These are phyloP conservation scores for Nitzschia sp. DNA, from an alignment of 108 stramenopile genomes.

Conservation along the genomic window DNA sequence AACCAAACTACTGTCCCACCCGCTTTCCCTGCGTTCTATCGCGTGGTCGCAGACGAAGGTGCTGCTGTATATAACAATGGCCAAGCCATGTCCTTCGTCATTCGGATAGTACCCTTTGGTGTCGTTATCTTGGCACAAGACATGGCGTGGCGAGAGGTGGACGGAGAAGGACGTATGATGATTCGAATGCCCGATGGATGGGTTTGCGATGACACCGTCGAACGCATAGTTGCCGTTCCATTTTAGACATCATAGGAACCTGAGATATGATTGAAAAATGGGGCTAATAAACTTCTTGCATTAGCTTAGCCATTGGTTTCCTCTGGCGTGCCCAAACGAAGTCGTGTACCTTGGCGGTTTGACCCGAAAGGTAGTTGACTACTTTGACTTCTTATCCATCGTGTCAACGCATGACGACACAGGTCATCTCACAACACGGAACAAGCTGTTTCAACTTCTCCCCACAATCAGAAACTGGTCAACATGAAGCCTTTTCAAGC, in stretches of 20 bases:
- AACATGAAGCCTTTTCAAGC: too few species aligned
- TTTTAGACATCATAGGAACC: neutral
- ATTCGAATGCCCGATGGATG: constrained; percentile 42
- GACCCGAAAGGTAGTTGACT: too few species aligned
- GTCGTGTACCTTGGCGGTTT: too few species aligned
- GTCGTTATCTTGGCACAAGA: constrained; percentile 33
- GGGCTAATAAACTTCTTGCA: too few species aligned
- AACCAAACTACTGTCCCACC: constrained; percentile 7
- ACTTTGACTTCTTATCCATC: too few species aligned
- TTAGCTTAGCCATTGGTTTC: too few species aligned
- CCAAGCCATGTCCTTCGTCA: constrained; percentile 10
- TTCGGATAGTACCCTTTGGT: constrained; percentile 32
- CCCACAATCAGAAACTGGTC: too few species aligned
- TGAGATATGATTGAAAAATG: too few species aligned
- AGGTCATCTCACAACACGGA: too few species aligned
- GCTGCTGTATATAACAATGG: constrained; percentile 35
- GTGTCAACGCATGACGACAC: too few species aligned
- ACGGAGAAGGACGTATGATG: constrained; percentile 29
- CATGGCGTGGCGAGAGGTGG: constrained; percentile 20
- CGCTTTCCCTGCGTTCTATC: constrained; percentile 48
- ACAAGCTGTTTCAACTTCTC: too few species aligned
- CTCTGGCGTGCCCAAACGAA: too few species aligned
- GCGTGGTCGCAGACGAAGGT: constrained; percentile 28
- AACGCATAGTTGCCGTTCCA: constrained; percentile 38
- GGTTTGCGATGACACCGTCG: constrained; percentile 25